These are phyloP conservation scores for Coemansia sp. DNA, from an alignment of 192 early-diverging fungal genomes.

Conservation along the genomic window DNA sequence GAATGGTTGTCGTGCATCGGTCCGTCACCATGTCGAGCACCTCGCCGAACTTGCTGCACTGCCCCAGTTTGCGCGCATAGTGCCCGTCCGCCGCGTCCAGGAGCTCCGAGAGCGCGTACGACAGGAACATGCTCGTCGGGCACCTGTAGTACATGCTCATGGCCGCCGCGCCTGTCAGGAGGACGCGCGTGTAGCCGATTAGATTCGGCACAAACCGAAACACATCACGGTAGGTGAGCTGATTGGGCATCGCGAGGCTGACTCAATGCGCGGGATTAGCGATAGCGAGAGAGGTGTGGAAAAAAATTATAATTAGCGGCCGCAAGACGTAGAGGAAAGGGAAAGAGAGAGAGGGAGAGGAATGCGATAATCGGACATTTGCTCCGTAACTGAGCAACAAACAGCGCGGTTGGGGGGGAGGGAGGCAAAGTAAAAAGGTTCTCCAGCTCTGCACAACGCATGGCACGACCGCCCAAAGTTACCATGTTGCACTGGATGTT, in stretches of 20 bases:
- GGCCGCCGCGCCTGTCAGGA: constrained; percentile 70
- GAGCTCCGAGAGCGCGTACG: constrained; percentile 87
- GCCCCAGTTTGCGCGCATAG: constrained; percentile 88
- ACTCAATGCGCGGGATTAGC: too few species aligned
- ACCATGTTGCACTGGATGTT: too few species aligned
- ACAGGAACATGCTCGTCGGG: constrained; percentile 69
- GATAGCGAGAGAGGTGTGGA: neutral
- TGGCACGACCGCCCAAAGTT: too few species aligned
- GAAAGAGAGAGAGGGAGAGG: too few species aligned
- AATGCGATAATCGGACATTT: too few species aligned
- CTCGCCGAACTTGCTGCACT: constrained; percentile 96
- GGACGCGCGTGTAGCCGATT: constrained; percentile 84
- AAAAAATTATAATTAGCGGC: neutral
- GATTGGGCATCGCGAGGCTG: constrained; percentile 54
- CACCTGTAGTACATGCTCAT: constrained; percentile 72
- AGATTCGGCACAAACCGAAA: constrained; percentile 51
- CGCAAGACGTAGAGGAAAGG: too few species aligned
- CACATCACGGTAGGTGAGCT: constrained; percentile 28
- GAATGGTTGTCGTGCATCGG: constrained; percentile 88
- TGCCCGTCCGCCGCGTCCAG: constrained; percentile 94
- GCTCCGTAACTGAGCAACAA: too few species aligned
- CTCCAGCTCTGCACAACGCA: too few species aligned
- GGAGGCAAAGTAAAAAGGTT: too few species aligned
- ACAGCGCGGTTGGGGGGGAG: too few species aligned
- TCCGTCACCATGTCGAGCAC: constrained; percentile 99